phyloP scores from a whole-genome alignment of 805 yeast species.

The Lipomyces sp. region DNA sequence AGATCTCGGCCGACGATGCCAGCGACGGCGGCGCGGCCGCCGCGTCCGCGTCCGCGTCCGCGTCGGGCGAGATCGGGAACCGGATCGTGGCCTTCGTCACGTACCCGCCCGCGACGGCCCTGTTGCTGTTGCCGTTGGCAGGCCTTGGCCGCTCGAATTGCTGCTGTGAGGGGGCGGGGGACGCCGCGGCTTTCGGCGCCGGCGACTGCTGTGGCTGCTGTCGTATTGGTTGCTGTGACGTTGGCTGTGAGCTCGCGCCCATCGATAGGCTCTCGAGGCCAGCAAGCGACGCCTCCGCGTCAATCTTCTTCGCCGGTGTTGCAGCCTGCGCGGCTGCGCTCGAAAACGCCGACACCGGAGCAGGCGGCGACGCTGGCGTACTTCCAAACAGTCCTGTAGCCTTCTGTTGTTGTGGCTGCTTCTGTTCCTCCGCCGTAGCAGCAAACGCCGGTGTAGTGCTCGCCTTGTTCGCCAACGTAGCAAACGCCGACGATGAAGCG shows the following conservation, averaged over 20 bases:
- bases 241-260: neutral
- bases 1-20: neutral
- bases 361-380: neutral
- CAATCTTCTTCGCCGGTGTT: neutral
- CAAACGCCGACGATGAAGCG: too few species aligned
- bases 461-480: too few species aligned
- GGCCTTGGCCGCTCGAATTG: neutral
- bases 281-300: neutral
- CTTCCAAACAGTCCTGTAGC: too few species aligned
- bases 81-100: conserved; percentile 9
- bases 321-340: neutral
- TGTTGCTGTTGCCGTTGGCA: neutral
- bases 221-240: neutral
- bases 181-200: too few species aligned
- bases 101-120: conserved; percentile 1
- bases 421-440: neutral
- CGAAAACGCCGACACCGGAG: neutral
- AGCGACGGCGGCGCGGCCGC: too few species aligned
- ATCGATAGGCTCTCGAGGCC: neutral
- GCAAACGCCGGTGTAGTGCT: neutral
- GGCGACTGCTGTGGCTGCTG: neutral
- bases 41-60: neutral
- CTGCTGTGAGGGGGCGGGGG: too few species aligned
- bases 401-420: neutral
- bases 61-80: conserved; percentile 3